phyloP scores from a whole-genome alignment of 202 grass and related monocot species.

The Saccharum hybrid region DNA sequence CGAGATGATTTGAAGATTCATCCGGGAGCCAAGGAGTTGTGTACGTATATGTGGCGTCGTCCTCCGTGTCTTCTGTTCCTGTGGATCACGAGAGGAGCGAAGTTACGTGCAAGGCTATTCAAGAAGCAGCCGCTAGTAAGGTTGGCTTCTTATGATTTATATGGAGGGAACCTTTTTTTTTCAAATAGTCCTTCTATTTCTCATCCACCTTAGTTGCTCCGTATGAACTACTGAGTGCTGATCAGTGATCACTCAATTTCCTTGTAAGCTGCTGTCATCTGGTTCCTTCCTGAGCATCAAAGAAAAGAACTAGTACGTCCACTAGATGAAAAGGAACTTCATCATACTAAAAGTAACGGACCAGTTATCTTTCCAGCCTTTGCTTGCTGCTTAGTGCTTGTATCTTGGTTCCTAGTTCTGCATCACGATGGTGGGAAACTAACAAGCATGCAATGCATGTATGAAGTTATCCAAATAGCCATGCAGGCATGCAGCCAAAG shows the following conservation, averaged over 20 bases:
- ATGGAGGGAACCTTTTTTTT: not conserved
- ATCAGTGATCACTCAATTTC: not conserved
- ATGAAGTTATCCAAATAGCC: not conserved
- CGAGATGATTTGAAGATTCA: slow-evolving; percentile 78
- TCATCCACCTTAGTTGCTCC: not conserved
- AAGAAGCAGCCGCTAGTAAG: not conserved
- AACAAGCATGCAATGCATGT: not conserved
- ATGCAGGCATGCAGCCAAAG: not conserved
- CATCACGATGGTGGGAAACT: not conserved
- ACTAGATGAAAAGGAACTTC: not conserved
- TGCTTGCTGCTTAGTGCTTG: not conserved
- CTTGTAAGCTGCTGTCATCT: not conserved
- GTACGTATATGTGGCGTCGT: slow-evolving; percentile 11
- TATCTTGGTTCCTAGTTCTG: not conserved
- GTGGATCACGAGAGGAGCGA: slow-evolving; percentile 26
- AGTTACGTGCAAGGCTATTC: slow-evolving; percentile 10
- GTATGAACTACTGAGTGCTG: not conserved
- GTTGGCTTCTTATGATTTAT: not conserved
- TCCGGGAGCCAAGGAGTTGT: slow-evolving; percentile 63
- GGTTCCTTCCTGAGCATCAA: not conserved
- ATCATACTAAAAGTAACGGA: no score
- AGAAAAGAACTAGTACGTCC: not conserved
- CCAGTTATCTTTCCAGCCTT: not conserved
- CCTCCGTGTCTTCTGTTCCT: slow-evolving; percentile 30
- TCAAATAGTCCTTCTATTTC: not conserved